Percentiles rank a stretch among this genome's conserved stretches.
phyloP scores from a whole-genome alignment of 305 asterid species.

The Plantago rigida region DNA sequence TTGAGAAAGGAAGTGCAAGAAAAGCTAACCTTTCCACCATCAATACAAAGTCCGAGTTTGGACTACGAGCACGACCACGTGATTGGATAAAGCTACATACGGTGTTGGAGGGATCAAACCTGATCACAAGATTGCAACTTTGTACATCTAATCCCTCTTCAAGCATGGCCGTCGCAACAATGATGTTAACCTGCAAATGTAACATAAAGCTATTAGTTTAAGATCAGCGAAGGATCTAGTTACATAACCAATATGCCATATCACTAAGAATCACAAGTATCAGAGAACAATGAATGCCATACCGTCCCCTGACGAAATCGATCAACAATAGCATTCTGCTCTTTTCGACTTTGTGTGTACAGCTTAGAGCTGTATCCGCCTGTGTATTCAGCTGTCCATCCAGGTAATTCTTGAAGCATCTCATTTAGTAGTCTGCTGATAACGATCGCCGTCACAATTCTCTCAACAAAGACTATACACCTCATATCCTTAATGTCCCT shows the following conservation, averaged over 20 bases:
- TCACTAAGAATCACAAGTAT: not conserved
- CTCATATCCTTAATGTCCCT: constrained; percentile 61
- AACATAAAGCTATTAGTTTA: not conserved
- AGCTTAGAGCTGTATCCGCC: constrained; percentile 44
- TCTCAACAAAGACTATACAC: constrained; percentile 76
- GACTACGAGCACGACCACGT: constrained; percentile 89
- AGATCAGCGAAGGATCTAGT: not conserved
- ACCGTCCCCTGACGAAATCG: constrained; percentile 67
- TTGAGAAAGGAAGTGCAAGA: not conserved
- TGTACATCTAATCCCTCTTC: constrained; percentile 93
- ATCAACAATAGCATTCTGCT: constrained; percentile 50
- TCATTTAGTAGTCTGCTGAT: constrained; percentile 52
- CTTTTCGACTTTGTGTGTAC: constrained; percentile 56
- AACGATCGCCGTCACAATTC: constrained; percentile 67
- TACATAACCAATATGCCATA: not conserved
- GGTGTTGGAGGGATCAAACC: constrained; percentile 71
- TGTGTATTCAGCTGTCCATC: constrained; percentile 67
- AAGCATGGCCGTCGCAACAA: constrained; percentile 74
- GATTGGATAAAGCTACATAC: constrained; percentile 90
- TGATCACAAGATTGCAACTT: constrained; percentile 80
- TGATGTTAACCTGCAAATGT: constrained; percentile 60
- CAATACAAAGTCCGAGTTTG: constrained; percentile 62
- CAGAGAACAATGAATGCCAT: constrained; percentile 19
- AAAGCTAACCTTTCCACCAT: constrained; percentile 56
- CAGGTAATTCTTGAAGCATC: constrained; percentile 38